Evolutionary conservation across 1,139 yeast genomes (phyloP).

Genomic region (Debaryomyces nepalensis): DNA sequence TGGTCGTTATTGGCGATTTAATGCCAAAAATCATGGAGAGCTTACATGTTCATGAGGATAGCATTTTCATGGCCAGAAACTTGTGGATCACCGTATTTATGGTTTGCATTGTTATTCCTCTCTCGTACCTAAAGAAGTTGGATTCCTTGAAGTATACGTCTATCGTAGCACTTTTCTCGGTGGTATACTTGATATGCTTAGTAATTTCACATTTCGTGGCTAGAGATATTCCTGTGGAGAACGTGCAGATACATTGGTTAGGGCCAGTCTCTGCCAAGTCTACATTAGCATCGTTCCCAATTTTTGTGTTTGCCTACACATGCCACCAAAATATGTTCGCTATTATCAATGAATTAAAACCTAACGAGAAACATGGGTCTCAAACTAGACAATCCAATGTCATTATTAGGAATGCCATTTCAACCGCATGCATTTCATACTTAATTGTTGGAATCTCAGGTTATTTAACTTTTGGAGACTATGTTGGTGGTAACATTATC

Average conservation of each 20-base stretch:
- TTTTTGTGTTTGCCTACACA: constrained; percentile 90
- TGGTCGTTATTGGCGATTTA: constrained; percentile 88
- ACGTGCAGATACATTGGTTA: constrained; percentile 30
- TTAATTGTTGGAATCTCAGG: constrained; percentile 80
- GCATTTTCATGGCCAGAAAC: constrained; percentile 47
- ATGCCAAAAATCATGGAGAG: constrained; percentile 75
- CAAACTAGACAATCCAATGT: constrained; percentile 56
- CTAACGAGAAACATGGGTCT: constrained; percentile 42
- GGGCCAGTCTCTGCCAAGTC: constrained; percentile 46
- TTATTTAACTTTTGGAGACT: constrained; percentile 82
- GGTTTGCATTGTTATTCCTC: constrained; percentile 65
- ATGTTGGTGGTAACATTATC: constrained; percentile 70
- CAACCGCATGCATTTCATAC: constrained; percentile 65
- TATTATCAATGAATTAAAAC: constrained; percentile 70
- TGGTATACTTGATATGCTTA: constrained; percentile 75
- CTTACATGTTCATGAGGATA: constrained; percentile 31
- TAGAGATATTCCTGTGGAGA: constrained; percentile 34
- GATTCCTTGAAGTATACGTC: constrained; percentile 89
- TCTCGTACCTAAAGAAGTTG: constrained; percentile 71
- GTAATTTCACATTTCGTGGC: constrained; percentile 67
- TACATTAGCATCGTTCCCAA: constrained; percentile 68
- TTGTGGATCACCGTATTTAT: constrained; percentile 74
- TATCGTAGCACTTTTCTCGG: constrained; percentile 79
- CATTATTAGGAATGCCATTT: constrained; percentile 60
- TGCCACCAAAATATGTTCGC: constrained; percentile 96